phyloP scores from a whole-genome alignment of 306 rosid species.

The Trifolium subterraneum region DNA sequence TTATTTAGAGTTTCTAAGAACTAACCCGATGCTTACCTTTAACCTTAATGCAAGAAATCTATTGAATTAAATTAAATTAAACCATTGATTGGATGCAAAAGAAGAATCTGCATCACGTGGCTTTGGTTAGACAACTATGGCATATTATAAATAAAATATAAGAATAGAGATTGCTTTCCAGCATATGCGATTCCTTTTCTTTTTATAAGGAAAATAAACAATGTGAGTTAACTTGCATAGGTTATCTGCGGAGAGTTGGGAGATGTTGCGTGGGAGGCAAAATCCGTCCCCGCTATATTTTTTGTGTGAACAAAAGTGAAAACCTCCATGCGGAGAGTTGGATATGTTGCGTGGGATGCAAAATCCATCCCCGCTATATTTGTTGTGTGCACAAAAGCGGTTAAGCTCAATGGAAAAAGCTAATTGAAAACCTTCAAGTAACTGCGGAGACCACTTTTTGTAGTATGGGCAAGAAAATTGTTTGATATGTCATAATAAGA shows the following conservation, averaged over 20 bases:
- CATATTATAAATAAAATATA: conserved; percentile 12
- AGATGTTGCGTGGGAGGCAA: too few species aligned
- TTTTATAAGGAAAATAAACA: conserved; percentile 2
- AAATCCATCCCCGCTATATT: too few species aligned
- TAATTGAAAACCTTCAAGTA: too few species aligned
- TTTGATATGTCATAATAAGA: background rate
- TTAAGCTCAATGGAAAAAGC: too few species aligned
- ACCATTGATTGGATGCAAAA: background rate
- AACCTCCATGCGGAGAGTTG: background rate
- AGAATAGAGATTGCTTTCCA: conserved; percentile 19
- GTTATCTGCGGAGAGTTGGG: background rate
- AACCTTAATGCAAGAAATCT: conserved; percentile 1
- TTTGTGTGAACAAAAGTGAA: too few species aligned
- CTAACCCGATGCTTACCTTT: background rate
- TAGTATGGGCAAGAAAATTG: background rate
- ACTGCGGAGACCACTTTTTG: too few species aligned
- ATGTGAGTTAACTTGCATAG: background rate
- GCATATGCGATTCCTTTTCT: background rate
- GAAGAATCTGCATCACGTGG: conserved; percentile 11
- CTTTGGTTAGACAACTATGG: background rate
- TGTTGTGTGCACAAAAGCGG: too few species aligned
- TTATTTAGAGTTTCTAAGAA: background rate
- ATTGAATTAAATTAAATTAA: background rate
- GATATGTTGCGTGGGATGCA: too few species aligned
- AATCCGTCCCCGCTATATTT: too few species aligned